Evolutionary conservation across 2,329 filamentous ascomycete species (phyloP).

Genomic region (Penicillium janthinellum): DNA sequence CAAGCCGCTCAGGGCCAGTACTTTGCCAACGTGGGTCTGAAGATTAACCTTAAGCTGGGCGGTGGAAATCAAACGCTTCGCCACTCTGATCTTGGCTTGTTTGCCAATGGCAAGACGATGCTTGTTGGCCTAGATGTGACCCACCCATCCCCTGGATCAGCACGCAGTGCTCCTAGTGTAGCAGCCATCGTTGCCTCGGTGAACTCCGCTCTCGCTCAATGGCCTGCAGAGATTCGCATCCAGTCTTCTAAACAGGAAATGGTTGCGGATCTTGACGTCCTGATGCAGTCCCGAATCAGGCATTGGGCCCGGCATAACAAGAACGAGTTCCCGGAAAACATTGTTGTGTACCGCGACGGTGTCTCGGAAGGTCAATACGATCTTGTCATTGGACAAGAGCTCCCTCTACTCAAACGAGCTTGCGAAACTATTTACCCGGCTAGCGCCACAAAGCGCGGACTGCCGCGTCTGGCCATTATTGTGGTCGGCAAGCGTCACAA

Average conservation of each 20-base stretch:
- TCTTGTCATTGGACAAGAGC: conserved; percentile 67
- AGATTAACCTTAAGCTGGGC: conserved; percentile 79
- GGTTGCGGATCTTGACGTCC: conserved; percentile 62
- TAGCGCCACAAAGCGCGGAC: conserved; percentile 46
- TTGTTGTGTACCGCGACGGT: conserved; percentile 85
- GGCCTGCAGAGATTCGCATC: conserved; percentile 71
- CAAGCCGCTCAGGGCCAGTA: conserved; percentile 50
- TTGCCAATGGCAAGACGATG: conserved; percentile 74
- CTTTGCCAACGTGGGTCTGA: conserved; percentile 71
- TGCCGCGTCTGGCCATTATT: conserved; percentile 70
- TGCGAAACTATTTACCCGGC: conserved; percentile 62
- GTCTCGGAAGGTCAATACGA: conserved; percentile 80
- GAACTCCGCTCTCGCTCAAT: conserved; percentile 71
- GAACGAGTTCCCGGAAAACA: conserved; percentile 63
- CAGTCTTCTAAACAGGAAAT: conserved; percentile 71
- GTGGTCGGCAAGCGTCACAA: conserved; percentile 88
- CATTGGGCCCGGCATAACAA: conserved; percentile 66
- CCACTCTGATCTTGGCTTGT: conserved; percentile 56
- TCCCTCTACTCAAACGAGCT: conserved; percentile 58
- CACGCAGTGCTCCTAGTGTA: conserved; percentile 67
- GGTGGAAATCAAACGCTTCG: conserved; percentile 69
- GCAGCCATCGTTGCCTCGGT: conserved; percentile 78
- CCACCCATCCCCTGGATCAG: conserved; percentile 72
- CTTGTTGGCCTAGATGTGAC: conserved; percentile 87
- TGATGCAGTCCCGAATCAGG: conserved; percentile 65